Conservation (phyloP, 352 stramenopile genomes). For the Pythium utonaiense region DNA sequence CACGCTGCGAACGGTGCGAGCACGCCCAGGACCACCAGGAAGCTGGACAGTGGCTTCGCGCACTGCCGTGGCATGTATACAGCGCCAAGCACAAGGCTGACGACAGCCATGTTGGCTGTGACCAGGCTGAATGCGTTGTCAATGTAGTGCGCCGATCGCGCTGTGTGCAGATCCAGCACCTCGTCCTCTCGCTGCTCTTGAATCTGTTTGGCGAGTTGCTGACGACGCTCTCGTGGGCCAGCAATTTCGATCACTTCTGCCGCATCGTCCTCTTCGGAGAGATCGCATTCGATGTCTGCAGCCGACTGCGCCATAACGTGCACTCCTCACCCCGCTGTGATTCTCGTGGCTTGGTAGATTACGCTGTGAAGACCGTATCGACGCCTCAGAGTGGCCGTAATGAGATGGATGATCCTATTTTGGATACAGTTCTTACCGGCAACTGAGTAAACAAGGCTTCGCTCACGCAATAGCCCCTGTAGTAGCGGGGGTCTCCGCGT, state of each 20-base stretch:
- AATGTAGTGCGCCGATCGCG: constrained; percentile 27
- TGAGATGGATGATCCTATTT: too few relatives aligned
- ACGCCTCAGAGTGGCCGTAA: too few relatives aligned
- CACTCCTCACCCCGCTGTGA: too few relatives aligned
- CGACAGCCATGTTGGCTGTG: constrained; percentile 33
- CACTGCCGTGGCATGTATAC: constrained; percentile 27
- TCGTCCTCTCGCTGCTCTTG: constrained; percentile 20
- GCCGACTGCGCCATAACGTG: background rate
- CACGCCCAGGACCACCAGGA: constrained; percentile 30
- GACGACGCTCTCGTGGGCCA: background rate
- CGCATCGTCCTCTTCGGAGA: background rate
- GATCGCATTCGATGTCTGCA: background rate
- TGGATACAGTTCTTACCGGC: too few relatives aligned
- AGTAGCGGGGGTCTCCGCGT: background rate
- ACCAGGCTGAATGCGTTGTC: constrained; percentile 38
- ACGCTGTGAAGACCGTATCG: too few relatives aligned
- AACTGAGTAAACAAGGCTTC: too few relatives aligned
- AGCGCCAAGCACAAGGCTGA: constrained; percentile 27
- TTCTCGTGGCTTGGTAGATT: too few relatives aligned
- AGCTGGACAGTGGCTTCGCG: constrained; percentile 29
- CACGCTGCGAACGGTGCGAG: constrained; percentile 31
- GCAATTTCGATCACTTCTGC: background rate
- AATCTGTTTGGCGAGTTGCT: constrained; percentile 9
- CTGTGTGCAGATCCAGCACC: constrained; percentile 21
- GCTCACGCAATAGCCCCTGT: background rate